Conservation (phyloP, 768 basidiomycete genomes). For the Tylopilus subfusipes region DNA sequence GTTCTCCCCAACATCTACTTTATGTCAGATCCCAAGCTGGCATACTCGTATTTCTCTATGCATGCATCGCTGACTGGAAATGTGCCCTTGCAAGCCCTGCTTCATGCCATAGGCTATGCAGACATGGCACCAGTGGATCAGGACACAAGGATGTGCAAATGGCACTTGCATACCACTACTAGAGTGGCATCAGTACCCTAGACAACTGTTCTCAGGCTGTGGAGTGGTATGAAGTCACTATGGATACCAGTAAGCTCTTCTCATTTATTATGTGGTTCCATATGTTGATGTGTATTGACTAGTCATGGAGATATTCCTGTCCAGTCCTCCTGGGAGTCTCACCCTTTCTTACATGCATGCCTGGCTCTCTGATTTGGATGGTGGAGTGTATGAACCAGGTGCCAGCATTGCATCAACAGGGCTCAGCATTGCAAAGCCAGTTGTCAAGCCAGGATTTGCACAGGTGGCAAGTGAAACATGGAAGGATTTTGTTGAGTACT, state of each 20-base stretch:
- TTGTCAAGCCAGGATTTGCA: slow-evolving; percentile 80
- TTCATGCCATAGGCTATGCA: slow-evolving; percentile 82
- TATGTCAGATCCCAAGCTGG: slow-evolving; percentile 53
- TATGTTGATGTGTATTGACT: background rate
- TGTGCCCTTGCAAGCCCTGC: slow-evolving; percentile 85
- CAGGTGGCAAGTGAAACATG: slow-evolving; percentile 90
- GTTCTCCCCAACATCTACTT: slow-evolving; percentile 75
- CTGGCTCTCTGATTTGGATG: slow-evolving; percentile 81
- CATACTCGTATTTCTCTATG: slow-evolving; percentile 57
- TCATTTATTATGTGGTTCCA: slow-evolving; percentile 1
- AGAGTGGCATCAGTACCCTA: slow-evolving; percentile 90
- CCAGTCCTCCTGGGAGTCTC: slow-evolving; percentile 88
- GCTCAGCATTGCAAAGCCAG: slow-evolving; percentile 62
- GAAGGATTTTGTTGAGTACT: slow-evolving; percentile 91
- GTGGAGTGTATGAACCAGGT: slow-evolving; percentile 93
- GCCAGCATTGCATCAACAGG: slow-evolving; percentile 93
- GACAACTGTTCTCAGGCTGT: slow-evolving; percentile 84
- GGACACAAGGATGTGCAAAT: slow-evolving; percentile 87
- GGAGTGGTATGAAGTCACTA: slow-evolving; percentile 86
- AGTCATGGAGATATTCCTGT: slow-evolving; percentile 79
- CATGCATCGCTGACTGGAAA: slow-evolving; percentile 76
- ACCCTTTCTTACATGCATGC: slow-evolving; percentile 80
- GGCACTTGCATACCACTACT: slow-evolving; percentile 90
- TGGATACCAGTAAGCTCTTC: slow-evolving; percentile 70
- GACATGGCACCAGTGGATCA: slow-evolving; percentile 56